A percentile compares a stretch with the other conserved stretches of the same genome.
Conservation (phyloP, 1,284 basidiomycete species). For the Pseudozyma sp. region DNA sequence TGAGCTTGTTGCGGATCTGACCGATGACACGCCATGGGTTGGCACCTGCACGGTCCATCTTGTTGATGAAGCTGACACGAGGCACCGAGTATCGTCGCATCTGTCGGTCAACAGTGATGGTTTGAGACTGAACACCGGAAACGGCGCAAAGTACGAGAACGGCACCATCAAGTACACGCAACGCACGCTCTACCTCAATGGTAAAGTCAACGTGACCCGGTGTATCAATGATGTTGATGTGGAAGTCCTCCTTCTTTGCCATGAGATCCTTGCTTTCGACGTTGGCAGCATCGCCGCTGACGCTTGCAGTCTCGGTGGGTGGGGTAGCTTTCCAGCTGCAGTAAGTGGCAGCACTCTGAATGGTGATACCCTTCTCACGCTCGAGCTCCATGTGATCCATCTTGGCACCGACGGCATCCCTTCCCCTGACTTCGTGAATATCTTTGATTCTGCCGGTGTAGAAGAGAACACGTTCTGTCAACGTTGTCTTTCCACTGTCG, state of each 20-base stretch:
- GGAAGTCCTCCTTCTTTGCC: constrained; percentile 78
- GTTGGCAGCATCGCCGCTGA: constrained; percentile 68
- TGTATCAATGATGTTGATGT: constrained; percentile 99
- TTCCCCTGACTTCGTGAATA: constrained; percentile 96
- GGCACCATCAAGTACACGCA: constrained; percentile 96
- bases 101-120: constrained; percentile 98
- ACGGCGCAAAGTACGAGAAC: constrained; percentile 97
- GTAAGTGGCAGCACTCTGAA: constrained; percentile 97
- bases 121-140: constrained; percentile 96
- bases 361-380: constrained; percentile 98
- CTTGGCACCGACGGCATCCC: constrained; percentile 96
- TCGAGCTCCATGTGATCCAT: constrained; percentile 99
- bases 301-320: constrained; percentile 67
- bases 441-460: constrained; percentile 96
- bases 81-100: constrained; percentile 96
- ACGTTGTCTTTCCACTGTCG: constrained; percentile 97
- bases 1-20: constrained; percentile 91
- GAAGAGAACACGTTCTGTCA: constrained; percentile 96
- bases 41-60: constrained; percentile 98
- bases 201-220: constrained; percentile 99
- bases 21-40: constrained; percentile 95
- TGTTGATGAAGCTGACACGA: constrained; percentile 96
- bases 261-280: constrained; percentile 42
- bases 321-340: constrained; percentile 88
- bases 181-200: constrained; percentile 96